Percentiles rank a stretch among this genome's conserved stretches.
phyloP scores from a whole-genome alignment of 495 filamentous ascomycete genomes.

The Penicillium parvum region DNA sequence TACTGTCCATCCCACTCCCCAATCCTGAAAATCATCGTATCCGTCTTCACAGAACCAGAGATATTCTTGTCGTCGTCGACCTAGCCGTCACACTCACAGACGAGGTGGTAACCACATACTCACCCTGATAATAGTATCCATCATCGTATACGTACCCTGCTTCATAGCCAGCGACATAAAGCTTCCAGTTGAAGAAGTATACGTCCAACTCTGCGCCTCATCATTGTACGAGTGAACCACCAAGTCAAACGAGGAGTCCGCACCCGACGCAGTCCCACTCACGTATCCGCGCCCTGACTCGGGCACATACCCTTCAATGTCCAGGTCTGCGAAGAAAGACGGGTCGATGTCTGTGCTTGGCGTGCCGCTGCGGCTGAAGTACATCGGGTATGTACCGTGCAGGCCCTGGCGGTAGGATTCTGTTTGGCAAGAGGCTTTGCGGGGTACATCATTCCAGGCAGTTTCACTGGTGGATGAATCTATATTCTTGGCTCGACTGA shows the following conservation, averaged over 20 bases:
- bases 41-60: conserved; percentile 39
- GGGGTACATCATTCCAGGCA: background rate
- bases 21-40: conserved; percentile 57
- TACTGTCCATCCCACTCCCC: conserved; percentile 56
- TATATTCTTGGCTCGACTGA: too few species aligned
- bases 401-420: conserved; percentile 58
- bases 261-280: conserved; percentile 52
- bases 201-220: conserved; percentile 61
- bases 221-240: conserved; percentile 65
- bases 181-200: conserved; percentile 45
- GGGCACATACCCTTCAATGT: conserved; percentile 54
- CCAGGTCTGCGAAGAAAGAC: conserved; percentile 55
- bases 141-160: conserved; percentile 62
- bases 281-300: conserved; percentile 53
- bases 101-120: conserved; percentile 51
- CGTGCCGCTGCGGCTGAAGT: conserved; percentile 55
- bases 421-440: too few species aligned
- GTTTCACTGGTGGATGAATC: conserved; percentile 5
- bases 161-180: conserved; percentile 66
- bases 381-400: conserved; percentile 62
- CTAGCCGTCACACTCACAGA: conserved; percentile 54
- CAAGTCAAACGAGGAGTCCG: conserved; percentile 41
- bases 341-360: conserved; percentile 50
- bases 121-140: conserved; percentile 62
- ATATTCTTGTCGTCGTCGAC: conserved; percentile 49